Evolutionary conservation across 345 rosid species (phyloP).

Genomic region (Populus ilicifolia): DNA sequence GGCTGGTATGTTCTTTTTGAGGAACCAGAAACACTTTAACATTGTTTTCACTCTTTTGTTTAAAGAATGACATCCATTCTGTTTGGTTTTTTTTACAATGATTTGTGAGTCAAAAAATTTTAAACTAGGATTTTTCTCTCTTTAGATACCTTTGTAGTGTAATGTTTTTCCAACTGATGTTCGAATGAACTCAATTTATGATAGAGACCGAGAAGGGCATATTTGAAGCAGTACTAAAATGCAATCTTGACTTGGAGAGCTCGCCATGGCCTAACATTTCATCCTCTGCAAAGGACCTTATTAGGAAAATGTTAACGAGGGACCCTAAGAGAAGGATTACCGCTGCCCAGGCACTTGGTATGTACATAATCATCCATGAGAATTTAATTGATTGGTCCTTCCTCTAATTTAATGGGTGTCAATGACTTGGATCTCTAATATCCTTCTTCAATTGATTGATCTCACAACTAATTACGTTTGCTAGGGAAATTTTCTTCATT

Average conservation of each 20-base stretch:
- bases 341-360: constrained; percentile 29
- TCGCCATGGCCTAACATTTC: constrained; percentile 33
- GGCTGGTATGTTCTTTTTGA: constrained; percentile 12
- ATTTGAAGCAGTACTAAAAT: constrained; percentile 19
- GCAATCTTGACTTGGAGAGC: constrained; percentile 18
- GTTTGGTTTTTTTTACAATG: background rate
- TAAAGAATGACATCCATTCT: background rate
- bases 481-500: background rate
- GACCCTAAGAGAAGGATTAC: constrained; percentile 28
- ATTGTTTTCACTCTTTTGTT: too few relatives aligned
- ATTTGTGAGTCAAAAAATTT: background rate
- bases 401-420: background rate
- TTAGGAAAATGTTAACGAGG: constrained; percentile 24
- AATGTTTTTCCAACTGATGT: background rate
- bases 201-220: constrained; percentile 29
- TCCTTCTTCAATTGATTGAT: background rate
- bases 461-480: background rate
- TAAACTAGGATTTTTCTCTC: background rate
- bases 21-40: too few relatives aligned
- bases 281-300: constrained; percentile 24
- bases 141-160: background rate
- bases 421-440: background rate
- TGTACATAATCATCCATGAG: background rate
- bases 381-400: background rate
- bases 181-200: background rate